Base-by-base conservation (phyloP, 345 rosid species). In the Camelina laxa region DNA sequence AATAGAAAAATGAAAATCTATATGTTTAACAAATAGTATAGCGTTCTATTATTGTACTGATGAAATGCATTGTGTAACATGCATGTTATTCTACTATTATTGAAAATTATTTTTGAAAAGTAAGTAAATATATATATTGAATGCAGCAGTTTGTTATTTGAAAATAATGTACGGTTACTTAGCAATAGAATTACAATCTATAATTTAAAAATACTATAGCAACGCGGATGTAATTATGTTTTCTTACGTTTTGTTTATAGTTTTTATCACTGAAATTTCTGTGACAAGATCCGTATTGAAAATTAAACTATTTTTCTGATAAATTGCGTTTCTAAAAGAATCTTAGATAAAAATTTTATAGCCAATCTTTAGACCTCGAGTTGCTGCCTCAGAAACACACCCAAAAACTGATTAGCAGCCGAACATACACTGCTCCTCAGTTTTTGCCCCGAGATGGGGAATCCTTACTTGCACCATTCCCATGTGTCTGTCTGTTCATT, bases 401-500 rank as follows among this genome's bases (percentile, higher is more conserved):
- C 48, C 31, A 49, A 60, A 54, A 60, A 60, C 17, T 38, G 48
- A 60, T 38, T 39, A 56, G 33, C 12, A 73, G 48, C 57, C 64
- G 57, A 58, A 57, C 35, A 74, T 44, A 44, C 60, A 74, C 20
- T 55, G 49, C 16, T 74, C 72, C 72, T 66, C n/a, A 66, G 50
- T 22, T 27, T 66, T 73, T 47, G 35, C 67, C 30, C 13, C 22
- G 20, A 17, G 6, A 30, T 54, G 5, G 13, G 49, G 50, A 65
- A 54, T 47, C 20, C 10, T 64, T 36, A 44, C 11, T 33, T 31
- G 38, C 13, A 63, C 59, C 9, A 24, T 75, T 67, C 67, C 67
- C 47, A 75, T 67, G 79, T 24, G 7, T n/a, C 56, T 75, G 74
- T 75, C 74, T 69, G 70, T 76, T 69, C 75, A 76, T n/a, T 76